Evolutionary conservation across 345 rosid species (phyloP).

Genomic region (Salix dunnii): DNA sequence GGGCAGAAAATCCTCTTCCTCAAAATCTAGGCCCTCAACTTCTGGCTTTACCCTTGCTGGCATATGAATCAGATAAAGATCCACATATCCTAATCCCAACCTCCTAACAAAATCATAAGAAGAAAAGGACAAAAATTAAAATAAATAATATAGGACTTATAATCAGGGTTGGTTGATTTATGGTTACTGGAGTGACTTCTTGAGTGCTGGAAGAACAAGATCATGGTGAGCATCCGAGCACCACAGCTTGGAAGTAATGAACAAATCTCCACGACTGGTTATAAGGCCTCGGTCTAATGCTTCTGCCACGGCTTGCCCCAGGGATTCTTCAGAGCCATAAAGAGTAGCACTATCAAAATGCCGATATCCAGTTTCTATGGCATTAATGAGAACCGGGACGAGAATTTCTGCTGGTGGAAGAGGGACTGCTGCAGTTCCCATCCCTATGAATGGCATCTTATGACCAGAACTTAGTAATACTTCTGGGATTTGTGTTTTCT

Average conservation of each 20-base stretch:
- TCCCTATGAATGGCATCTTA: slow-evolving; percentile 40
- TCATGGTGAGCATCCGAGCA: slow-evolving; percentile 45
- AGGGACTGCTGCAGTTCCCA: slow-evolving; percentile 37
- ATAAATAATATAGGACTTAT: too few species aligned
- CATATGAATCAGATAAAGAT: slow-evolving; percentile 40
- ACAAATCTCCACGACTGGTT: slow-evolving; percentile 43
- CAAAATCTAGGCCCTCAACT: neutral
- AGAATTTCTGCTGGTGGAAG: slow-evolving; percentile 20
- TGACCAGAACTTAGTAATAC: slow-evolving; percentile 29
- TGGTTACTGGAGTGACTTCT: slow-evolving; percentile 27
- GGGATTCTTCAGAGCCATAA: slow-evolving; percentile 47
- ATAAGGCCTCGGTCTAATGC: slow-evolving; percentile 43
- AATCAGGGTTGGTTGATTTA: neutral
- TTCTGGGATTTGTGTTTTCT: neutral
- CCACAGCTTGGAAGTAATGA: slow-evolving; percentile 66
- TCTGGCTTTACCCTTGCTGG: slow-evolving; percentile 33
- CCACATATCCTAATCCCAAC: slow-evolving; percentile 36
- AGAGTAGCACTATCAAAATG: slow-evolving; percentile 67
- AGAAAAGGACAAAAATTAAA: too few species aligned
- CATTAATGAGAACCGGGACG: slow-evolving; percentile 28
- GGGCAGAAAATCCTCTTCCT: slow-evolving; percentile 11
- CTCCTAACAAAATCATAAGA: slow-evolving; percentile 19
- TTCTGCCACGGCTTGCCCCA: slow-evolving; percentile 53
- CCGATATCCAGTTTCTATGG: slow-evolving; percentile 53
- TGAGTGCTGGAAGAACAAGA: slow-evolving; percentile 49